Percentiles rank a stretch among this genome's conserved stretches.
These are phyloP conservation scores for Nannizziopsis arthrosporioides DNA, from an alignment of 2,329 filamentous ascomycete species.

Conservation along the genomic window DNA sequence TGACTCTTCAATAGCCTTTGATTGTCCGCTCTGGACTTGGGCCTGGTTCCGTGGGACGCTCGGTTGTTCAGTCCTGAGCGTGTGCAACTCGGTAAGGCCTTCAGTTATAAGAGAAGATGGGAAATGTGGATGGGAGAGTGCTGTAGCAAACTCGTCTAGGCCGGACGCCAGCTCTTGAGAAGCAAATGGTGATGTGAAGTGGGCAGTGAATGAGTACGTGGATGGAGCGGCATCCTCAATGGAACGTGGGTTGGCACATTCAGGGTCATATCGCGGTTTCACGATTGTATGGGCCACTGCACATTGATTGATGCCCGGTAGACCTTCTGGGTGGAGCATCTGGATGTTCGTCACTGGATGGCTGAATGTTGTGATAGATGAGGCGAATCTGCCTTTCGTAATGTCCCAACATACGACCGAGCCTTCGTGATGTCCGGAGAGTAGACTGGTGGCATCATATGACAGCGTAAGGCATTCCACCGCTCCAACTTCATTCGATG, in stretches of 20 bases:
- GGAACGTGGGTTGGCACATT: constrained; percentile 27
- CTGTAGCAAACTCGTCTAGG: constrained; percentile 25
- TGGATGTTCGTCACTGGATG: constrained; percentile 70
- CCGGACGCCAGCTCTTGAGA: constrained; percentile 10
- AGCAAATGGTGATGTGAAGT: constrained; percentile 21
- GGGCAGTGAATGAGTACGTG: constrained; percentile 34
- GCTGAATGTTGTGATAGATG: constrained; percentile 59
- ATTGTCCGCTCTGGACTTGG: constrained; percentile 6
- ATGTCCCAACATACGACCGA: constrained; percentile 73
- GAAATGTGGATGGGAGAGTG: constrained; percentile 31
- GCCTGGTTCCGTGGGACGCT: constrained; percentile 12
- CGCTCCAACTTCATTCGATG: constrained; percentile 52
- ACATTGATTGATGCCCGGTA: constrained; percentile 26
- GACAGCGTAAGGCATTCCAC: constrained; percentile 59
- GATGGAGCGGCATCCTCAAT: constrained; percentile 30
- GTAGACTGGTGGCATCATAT: constrained; percentile 67
- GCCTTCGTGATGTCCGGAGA: constrained; percentile 72
- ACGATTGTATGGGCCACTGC: constrained; percentile 50
- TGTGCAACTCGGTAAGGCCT: constrained; percentile 29
- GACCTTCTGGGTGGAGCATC: constrained; percentile 54
- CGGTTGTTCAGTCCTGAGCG: constrained; percentile 17
- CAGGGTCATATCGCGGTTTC: constrained; percentile 53
- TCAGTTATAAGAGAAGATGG: constrained; percentile 31
- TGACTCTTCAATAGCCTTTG: constrained; percentile 14
- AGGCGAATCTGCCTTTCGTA: constrained; percentile 54